These are phyloP conservation scores for Sphagnum magellanicum DNA, from an alignment of 228 moss, liverwort and hornwort genomes.

Conservation along the genomic window DNA sequence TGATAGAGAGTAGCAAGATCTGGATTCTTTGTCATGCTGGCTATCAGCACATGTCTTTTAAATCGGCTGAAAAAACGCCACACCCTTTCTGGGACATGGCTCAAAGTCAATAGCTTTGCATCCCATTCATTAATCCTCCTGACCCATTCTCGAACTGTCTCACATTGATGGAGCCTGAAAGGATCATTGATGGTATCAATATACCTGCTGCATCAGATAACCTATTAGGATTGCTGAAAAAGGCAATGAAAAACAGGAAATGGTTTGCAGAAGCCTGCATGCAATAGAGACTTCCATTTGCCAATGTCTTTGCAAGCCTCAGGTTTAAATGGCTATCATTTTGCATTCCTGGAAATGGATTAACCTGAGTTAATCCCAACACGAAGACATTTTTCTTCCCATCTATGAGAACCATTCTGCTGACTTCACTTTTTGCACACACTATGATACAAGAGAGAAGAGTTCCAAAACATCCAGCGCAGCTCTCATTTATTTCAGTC, in stretches of 20 bases:
- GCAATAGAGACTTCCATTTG: background rate
- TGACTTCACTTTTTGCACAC: background rate
- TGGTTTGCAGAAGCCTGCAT: background rate
- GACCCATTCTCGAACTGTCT: slow-evolving; percentile 53
- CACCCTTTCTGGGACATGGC: slow-evolving; percentile 51
- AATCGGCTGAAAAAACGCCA: slow-evolving; percentile 65
- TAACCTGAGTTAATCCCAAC: too few relatives aligned
- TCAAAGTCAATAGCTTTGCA: slow-evolving; percentile 60
- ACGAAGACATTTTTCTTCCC: too few relatives aligned
- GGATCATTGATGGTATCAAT: slow-evolving; percentile 45
- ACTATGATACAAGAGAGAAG: background rate
- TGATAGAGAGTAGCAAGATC: slow-evolving; percentile 64
- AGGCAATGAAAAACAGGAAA: background rate
- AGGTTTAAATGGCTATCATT: background rate
- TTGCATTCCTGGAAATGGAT: too few relatives aligned
- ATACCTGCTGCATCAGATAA: slow-evolving; percentile 28
- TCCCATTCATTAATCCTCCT: slow-evolving; percentile 61
- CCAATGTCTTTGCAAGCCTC: background rate
- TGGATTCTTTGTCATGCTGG: slow-evolving; percentile 70
- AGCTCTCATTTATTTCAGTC: background rate
- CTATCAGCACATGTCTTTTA: slow-evolving; percentile 64
- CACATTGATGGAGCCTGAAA: slow-evolving; percentile 38
- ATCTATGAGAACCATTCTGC: background rate
- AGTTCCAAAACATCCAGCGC: background rate
- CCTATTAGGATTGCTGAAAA: background rate